Evolutionary conservation across 129 eudicot species (phyloP).

Genomic region (Flaveria ramosissima): DNA sequence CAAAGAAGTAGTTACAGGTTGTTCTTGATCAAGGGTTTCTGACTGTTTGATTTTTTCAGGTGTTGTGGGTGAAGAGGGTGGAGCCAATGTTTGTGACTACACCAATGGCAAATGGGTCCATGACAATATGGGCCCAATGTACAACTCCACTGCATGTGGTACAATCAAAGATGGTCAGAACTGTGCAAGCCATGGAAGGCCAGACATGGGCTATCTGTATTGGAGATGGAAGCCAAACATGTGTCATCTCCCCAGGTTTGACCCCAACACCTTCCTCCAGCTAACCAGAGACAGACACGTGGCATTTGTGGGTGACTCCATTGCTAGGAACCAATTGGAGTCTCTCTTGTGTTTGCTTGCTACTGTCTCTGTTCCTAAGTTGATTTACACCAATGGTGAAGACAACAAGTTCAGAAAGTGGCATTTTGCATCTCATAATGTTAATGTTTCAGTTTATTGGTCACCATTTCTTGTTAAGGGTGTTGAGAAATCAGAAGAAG

Average conservation of each 20-base stretch:
- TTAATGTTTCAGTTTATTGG: conserved; percentile 78
- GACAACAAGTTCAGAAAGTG: conserved; percentile 86
- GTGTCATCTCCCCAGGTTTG: conserved; percentile 80
- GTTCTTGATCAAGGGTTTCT: conserved; percentile 17
- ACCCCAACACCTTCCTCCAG: conserved; percentile 62
- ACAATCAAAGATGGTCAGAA: conserved; percentile 80
- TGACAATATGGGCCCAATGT: conserved; percentile 62
- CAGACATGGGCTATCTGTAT: conserved; percentile 65
- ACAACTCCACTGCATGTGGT: conserved; percentile 74
- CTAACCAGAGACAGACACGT: conserved; percentile 57
- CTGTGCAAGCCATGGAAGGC: conserved; percentile 78
- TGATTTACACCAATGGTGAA: conserved; percentile 57
- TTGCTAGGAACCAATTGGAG: conserved; percentile 93
- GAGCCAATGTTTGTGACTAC: conserved; percentile 60
- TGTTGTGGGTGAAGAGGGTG: conserved; percentile 43
- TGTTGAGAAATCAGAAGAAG: conserved; percentile 57
- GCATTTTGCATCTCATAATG: conserved; percentile 71
- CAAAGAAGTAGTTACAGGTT: not conserved
- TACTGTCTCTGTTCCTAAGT: conserved; percentile 54
- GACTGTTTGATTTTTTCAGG: not conserved
- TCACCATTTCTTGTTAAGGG: conserved; percentile 97
- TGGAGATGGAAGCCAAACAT: conserved; percentile 84
- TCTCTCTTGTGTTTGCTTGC: conserved; percentile 78
- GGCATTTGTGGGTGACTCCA: conserved; percentile 95
- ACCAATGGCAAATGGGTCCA: conserved; percentile 77